Percentiles rank a stretch among this genome's conserved stretches.
Evolutionary conservation across 169 alveolate species (phyloP).

Genomic region (Cryptosporidium baileyi): DNA sequence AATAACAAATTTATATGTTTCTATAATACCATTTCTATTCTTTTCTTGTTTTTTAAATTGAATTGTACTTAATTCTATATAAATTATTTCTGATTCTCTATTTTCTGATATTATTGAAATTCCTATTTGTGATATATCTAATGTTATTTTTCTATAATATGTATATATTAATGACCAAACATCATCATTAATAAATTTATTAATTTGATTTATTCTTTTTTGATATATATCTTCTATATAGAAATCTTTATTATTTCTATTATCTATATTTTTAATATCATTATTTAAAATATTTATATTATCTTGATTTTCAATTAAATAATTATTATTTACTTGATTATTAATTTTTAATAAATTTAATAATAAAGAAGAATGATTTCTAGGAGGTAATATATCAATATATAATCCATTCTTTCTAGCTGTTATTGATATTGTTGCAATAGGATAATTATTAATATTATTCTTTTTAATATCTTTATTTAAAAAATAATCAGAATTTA

Average conservation of each 20-base stretch:
- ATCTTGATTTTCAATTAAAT: neutral
- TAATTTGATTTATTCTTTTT: conserved; percentile 11
- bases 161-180: conserved; percentile 33
- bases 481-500: conserved; percentile 54
- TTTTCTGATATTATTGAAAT: conserved; percentile 58
- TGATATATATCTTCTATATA: conserved; percentile 32
- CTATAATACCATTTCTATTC: conserved; percentile 39
- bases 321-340: neutral
- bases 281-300: too few species aligned
- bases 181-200: conserved; percentile 12
- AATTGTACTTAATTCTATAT: conserved; percentile 41
- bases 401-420: conserved; percentile 60
- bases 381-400: conserved; percentile 60
- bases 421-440: conserved; percentile 39
- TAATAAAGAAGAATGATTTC: conserved; percentile 47
- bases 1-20: conserved; percentile 12
- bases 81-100: conserved; percentile 46
- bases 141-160: conserved; percentile 25
- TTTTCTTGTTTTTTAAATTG: conserved; percentile 58
- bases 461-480: conserved; percentile 15
- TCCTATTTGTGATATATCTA: conserved; percentile 55
- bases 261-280: neutral
- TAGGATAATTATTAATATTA: conserved; percentile 16
- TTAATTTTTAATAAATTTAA: neutral
- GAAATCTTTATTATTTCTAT: neutral